Conservation (phyloP, 1,284 basidiomycete species). For the Pseudozyma sp. region DNA sequence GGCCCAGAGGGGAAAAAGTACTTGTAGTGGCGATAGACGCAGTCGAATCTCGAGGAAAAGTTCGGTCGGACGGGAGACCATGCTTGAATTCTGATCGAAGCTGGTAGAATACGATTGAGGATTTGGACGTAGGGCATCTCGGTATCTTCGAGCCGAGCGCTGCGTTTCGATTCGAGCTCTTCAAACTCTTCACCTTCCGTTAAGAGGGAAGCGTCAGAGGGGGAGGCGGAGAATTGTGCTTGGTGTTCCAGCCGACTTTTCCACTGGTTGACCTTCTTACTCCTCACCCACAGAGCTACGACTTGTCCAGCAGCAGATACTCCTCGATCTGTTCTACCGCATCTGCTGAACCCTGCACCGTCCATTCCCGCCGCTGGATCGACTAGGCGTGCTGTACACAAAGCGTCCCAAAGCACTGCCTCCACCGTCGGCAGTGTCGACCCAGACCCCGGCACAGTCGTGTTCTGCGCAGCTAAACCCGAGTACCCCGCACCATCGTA, state of each 20-base stretch:
- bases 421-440: conserved; percentile 87
- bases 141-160: conserved; percentile 25
- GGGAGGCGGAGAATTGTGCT: conserved; percentile 5
- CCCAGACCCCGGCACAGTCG: conserved; percentile 69
- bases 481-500: conserved; percentile 93
- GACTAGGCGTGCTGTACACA: conserved; percentile 59
- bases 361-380: conserved; percentile 59
- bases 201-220: not conserved
- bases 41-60: conserved; percentile 91
- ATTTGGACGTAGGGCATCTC: conserved; percentile 84
- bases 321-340: conserved; percentile 93
- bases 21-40: conserved; percentile 91
- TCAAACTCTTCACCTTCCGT: conserved; percentile 17
- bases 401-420: conserved; percentile 83
- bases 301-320: conserved; percentile 96
- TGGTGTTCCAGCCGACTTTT: conserved; percentile 9
- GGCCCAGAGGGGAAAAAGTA: conserved; percentile 78
- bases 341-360: conserved; percentile 86
- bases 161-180: conserved; percentile 46
- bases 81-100: conserved; percentile 88
- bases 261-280: conserved; percentile 61
- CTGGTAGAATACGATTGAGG: conserved; percentile 90
- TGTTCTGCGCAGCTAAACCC: conserved; percentile 79
- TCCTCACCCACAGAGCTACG: conserved; percentile 80
- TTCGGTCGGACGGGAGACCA: conserved; percentile 88